Conservation (phyloP, 495 filamentous ascomycete species). For the Oidiodendron maius region DNA sequence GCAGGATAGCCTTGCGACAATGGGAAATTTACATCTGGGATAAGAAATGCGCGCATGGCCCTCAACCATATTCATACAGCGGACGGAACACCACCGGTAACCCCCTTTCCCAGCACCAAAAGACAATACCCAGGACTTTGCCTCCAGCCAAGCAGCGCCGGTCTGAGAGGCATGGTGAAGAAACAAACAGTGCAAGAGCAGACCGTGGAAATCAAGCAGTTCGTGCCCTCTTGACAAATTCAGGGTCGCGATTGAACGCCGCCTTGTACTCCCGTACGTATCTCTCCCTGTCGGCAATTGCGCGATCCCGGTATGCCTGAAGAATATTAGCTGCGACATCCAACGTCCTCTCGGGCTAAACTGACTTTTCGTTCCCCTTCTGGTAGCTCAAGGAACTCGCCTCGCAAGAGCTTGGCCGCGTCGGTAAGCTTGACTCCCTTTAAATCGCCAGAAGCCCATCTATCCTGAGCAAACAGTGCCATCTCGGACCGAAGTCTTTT, state of each 20-base stretch:
- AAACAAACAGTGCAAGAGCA: neutral
- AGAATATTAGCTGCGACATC: slow-evolving; percentile 7
- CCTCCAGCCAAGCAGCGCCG: neutral
- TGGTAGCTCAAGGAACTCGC: slow-evolving; percentile 49
- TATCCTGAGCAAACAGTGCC: slow-evolving; percentile 37
- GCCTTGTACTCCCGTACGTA: slow-evolving; percentile 20
- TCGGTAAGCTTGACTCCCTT: slow-evolving; percentile 34
- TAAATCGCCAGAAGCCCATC: slow-evolving; percentile 39
- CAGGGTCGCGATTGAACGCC: slow-evolving; percentile 17
- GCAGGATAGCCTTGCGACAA: too few relatives aligned
- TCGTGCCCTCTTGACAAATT: neutral
- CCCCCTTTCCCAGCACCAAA: neutral
- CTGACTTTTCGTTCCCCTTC: slow-evolving; percentile 52
- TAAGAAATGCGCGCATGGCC: too few relatives aligned
- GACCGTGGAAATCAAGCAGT: neutral
- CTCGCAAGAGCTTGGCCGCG: slow-evolving; percentile 22
- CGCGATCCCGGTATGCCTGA: slow-evolving; percentile 15
- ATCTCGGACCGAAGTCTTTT: slow-evolving; percentile 34
- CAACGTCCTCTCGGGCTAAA: too few relatives aligned
- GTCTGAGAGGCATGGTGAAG: neutral
- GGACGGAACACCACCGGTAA: neutral
- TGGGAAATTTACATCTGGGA: too few relatives aligned
- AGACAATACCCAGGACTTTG: neutral
- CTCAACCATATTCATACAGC: neutral
- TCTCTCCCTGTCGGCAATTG: slow-evolving; percentile 5